Evolutionary conservation across 305 asterid genomes (phyloP).

Genomic region (Rubia tinctorum): DNA sequence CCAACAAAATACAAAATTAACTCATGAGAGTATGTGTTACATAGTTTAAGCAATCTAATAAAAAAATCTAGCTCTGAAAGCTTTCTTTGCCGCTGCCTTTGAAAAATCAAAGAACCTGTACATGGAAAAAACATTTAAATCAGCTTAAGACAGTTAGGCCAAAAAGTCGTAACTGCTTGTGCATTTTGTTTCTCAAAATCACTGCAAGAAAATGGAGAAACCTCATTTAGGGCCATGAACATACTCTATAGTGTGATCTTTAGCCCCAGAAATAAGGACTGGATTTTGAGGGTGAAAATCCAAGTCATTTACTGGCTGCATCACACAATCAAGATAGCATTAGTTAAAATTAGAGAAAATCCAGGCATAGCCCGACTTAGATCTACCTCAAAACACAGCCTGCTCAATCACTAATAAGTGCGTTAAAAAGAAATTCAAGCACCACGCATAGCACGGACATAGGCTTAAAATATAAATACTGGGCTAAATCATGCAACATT

Average conservation of each 20-base stretch:
- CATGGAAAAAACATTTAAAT: conserved; percentile 14
- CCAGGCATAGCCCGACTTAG: neutral
- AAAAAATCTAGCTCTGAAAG: conserved; percentile 71
- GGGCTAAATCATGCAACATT: neutral
- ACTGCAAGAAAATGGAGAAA: neutral
- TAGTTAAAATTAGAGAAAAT: conserved; percentile 27
- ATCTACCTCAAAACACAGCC: conserved; percentile 1
- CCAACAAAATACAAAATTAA: no score
- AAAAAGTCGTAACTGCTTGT: neutral
- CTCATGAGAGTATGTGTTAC: no score
- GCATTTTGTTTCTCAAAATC: neutral
- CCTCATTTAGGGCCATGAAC: conserved; percentile 13
- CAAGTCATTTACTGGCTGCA: conserved; percentile 92
- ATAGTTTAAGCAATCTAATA: no score
- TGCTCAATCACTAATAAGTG: neutral
- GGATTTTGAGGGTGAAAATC: conserved; percentile 91
- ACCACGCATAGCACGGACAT: neutral
- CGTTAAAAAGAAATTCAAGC: neutral
- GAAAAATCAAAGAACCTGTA: conserved; percentile 92
- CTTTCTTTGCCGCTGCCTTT: conserved; percentile 68
- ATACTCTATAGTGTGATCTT: conserved; percentile 91
- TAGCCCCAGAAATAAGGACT: conserved; percentile 80
- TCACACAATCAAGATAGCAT: conserved; percentile 20
- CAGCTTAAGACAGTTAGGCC: conserved; percentile 5
- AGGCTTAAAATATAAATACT: neutral